Evolutionary conservation across 805 yeast genomes (phyloP).

Genomic region (Sugiyamaella qingdaonensis): DNA sequence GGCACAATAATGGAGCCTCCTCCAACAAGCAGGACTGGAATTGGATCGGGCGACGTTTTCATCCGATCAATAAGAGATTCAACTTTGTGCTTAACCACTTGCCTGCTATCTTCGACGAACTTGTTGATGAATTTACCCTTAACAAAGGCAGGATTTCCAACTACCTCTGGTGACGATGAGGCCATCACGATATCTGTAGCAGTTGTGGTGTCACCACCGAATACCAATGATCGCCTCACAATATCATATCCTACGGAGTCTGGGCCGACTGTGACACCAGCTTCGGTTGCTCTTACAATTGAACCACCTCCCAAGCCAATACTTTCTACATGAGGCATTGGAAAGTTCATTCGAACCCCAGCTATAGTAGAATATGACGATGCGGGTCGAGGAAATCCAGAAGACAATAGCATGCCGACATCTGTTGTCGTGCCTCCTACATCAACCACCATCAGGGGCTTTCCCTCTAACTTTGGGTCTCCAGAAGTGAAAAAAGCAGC

Average conservation of each 20-base stretch:
- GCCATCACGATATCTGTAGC: conserved; percentile 38
- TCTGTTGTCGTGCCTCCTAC: conserved; percentile 53
- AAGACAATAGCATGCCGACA: conserved; percentile 43
- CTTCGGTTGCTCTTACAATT: conserved; percentile 25
- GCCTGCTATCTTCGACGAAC: not conserved
- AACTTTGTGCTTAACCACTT: conserved; percentile 28
- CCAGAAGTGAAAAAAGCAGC: conserved; percentile 41
- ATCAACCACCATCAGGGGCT: conserved; percentile 39
- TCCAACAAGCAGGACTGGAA: conserved; percentile 44
- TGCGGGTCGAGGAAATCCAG: conserved; percentile 47
- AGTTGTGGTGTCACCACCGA: conserved; percentile 42
- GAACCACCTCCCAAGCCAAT: conserved; percentile 44
- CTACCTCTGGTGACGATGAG: conserved; percentile 5
- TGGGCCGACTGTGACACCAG: conserved; percentile 42
- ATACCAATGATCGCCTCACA: conserved; percentile 33
- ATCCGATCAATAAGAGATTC: conserved; percentile 41
- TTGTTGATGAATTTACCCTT: conserved; percentile 20
- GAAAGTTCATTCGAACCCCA: conserved; percentile 48
- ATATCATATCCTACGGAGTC: conserved; percentile 45
- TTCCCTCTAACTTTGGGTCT: conserved; percentile 20
- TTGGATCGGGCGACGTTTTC: conserved; percentile 42
- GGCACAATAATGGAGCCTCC: conserved; percentile 47
- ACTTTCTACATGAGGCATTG: conserved; percentile 46
- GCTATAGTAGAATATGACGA: conserved; percentile 42
- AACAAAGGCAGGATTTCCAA: conserved; percentile 17